Evolutionary conservation across 2,329 filamentous ascomycete genomes (phyloP).

Genomic region (Neonectria faginata): DNA sequence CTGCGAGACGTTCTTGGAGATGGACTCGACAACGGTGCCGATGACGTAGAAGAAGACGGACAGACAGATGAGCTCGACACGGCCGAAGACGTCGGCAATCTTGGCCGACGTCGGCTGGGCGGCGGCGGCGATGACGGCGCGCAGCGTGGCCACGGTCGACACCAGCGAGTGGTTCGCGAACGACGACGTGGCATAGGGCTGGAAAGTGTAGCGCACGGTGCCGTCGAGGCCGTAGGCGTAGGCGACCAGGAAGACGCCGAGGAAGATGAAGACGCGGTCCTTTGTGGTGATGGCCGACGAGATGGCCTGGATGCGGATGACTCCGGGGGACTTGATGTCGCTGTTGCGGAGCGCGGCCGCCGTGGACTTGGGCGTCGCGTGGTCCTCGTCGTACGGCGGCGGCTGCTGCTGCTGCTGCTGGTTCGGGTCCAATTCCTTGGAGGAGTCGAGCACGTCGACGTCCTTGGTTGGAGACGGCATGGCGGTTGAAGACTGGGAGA

Average conservation of each 20-base stretch:
- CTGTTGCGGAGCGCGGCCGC: slow-evolving; percentile 45
- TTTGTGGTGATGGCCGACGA: slow-evolving; percentile 61
- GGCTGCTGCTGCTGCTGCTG: neutral
- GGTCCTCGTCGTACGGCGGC: neutral
- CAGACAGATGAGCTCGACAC: slow-evolving; percentile 66
- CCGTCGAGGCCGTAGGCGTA: slow-evolving; percentile 74
- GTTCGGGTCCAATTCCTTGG: slow-evolving; percentile 8
- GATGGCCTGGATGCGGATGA: slow-evolving; percentile 69
- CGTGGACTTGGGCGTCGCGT: slow-evolving; percentile 19
- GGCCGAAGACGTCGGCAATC: slow-evolving; percentile 73
- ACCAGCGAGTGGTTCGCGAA: slow-evolving; percentile 66
- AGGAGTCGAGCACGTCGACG: slow-evolving; percentile 5
- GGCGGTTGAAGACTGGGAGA: neutral
- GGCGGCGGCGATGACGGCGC: slow-evolving; percentile 70
- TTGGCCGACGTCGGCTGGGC: slow-evolving; percentile 69
- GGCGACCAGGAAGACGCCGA: slow-evolving; percentile 70
- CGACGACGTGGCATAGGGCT: slow-evolving; percentile 64
- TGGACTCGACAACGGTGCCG: slow-evolving; percentile 68
- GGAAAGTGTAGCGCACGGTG: slow-evolving; percentile 66
- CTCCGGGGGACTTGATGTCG: slow-evolving; percentile 61
- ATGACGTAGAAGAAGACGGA: slow-evolving; percentile 71
- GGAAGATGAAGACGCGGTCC: slow-evolving; percentile 69
- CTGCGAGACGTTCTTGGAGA: slow-evolving; percentile 58
- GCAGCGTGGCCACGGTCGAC: slow-evolving; percentile 68
- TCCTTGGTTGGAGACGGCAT: slow-evolving; percentile 19